Conservation (phyloP, 1,284 basidiomycete genomes). For the Cryptococcus jaspeensis region DNA sequence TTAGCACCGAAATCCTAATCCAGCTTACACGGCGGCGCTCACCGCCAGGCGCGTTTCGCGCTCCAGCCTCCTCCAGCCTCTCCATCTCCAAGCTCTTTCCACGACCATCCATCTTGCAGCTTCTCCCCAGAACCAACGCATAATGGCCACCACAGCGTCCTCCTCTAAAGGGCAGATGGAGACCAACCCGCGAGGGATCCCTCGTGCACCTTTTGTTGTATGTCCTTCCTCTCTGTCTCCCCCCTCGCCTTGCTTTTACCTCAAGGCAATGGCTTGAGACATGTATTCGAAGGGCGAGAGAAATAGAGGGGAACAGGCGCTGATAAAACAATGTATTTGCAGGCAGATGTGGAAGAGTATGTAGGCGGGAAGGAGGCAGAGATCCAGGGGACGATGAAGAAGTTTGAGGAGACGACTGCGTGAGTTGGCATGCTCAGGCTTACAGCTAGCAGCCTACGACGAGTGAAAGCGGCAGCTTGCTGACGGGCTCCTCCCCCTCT, state of each 20-base stretch:
- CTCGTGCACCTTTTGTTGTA: slow-evolving; percentile 92
- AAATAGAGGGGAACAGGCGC: too few species aligned
- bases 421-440: slow-evolving; percentile 48
- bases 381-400: slow-evolving; percentile 73
- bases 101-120: neutral
- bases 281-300: too few species aligned
- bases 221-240: too few species aligned
- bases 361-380: slow-evolving; percentile 76
- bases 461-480: neutral
- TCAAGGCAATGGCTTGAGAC: too few species aligned
- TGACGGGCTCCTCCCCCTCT: too few species aligned
- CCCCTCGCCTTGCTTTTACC: too few species aligned
- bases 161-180: slow-evolving; percentile 50
- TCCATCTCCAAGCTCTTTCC: neutral
- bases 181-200: slow-evolving; percentile 87
- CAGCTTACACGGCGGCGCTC: neutral
- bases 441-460: too few species aligned
- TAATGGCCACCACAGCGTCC: slow-evolving; percentile 27
- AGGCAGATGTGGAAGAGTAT: slow-evolving; percentile 83
- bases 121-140: neutral
- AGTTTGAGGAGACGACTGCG: slow-evolving; percentile 91
- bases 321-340: slow-evolving; percentile 2
- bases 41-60: neutral
- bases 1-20: too few species aligned
- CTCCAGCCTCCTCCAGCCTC: neutral